Base-by-base conservation (phyloP, 805 yeast species). In the Candida qinlingensis region DNA sequence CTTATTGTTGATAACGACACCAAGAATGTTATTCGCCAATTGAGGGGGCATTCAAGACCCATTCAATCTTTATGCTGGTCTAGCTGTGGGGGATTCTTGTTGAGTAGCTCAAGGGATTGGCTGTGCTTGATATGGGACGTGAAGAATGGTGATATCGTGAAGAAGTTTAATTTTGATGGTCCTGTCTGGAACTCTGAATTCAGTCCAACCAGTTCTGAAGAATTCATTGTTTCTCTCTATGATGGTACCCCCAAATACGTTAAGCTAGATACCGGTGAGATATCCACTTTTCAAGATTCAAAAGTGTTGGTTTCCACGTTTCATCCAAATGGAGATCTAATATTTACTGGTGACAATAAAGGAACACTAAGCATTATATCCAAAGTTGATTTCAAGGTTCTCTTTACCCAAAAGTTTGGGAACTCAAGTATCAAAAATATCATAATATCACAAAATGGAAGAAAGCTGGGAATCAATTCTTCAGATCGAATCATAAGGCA, bases 81-180 rank as follows among this genome's bases (percentile, higher is more conserved):
- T 0, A 54, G 56, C 0, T 79, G 84, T 63, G 94, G 95, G 0
- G 64, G 86, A 27, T 87, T 77, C 57, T 57, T 91, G 2, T 67
- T 91, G 4, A 74, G 87, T 4, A 72, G 89, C 11, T 80, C 91
- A 0, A 79, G 89, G 57, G 97, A 92, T 63, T 90, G 96, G 94
- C 75, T 73, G 44, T 77, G 85, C 39, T 79, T 84, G 43, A 60
- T 90, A 31, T 91, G 97, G 96, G 96, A 89, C 66, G 65, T 91
- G 52, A 54, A 64, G 28, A 58, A 52, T 7, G 69, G 57, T 61
- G 70, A 61, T 42, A 71, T 78, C 45, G 60, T 72, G 41, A 69
- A 75, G 50, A 70, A 63, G 4, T 68, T 77, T 42, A 67, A 70
- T 42, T 82, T 87, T 55, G 85, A 81, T 46, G 79, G 85, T 0